Conservation (phyloP, 2,329 filamentous ascomycete genomes). For the Nemania sp. region DNA sequence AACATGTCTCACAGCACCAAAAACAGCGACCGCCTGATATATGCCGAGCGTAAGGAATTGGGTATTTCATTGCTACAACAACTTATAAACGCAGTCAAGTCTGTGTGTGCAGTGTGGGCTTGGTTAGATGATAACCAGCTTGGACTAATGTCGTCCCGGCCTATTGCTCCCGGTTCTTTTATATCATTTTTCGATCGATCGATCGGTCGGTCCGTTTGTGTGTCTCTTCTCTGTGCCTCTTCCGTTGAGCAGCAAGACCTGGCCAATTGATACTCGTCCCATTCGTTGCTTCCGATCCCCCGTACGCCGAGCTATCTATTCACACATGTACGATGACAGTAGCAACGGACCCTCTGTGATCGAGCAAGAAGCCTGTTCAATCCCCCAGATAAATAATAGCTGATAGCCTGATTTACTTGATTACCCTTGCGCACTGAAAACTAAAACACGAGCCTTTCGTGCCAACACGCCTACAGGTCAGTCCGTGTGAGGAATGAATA, state of each 20-base stretch:
- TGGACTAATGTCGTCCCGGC: too few species aligned
- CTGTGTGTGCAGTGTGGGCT: too few species aligned
- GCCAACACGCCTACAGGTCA: not conserved
- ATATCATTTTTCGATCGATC: too few species aligned
- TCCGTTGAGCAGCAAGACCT: not conserved
- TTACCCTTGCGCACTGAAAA: not conserved
- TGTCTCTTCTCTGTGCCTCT: too few species aligned
- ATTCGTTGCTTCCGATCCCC: not conserved
- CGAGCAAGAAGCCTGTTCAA: not conserved
- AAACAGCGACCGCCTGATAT: too few species aligned
- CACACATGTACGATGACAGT: not conserved
- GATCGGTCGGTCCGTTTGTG: too few species aligned
- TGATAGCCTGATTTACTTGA: not conserved
- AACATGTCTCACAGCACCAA: too few species aligned
- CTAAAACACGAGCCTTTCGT: conserved; percentile 5
- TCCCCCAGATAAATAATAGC: not conserved
- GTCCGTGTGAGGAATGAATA: not conserved
- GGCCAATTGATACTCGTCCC: not conserved
- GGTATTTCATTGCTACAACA: too few species aligned
- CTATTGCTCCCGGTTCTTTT: too few species aligned
- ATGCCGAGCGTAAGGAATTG: too few species aligned
- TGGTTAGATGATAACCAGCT: too few species aligned
- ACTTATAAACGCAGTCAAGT: too few species aligned
- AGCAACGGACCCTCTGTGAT: not conserved
- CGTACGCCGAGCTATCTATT: not conserved